A percentile compares a stretch with the other conserved stretches of the same genome.
phyloP scores from a whole-genome alignment of 1,284 basidiomycete genomes.

The Apiotrichum gracile region DNA sequence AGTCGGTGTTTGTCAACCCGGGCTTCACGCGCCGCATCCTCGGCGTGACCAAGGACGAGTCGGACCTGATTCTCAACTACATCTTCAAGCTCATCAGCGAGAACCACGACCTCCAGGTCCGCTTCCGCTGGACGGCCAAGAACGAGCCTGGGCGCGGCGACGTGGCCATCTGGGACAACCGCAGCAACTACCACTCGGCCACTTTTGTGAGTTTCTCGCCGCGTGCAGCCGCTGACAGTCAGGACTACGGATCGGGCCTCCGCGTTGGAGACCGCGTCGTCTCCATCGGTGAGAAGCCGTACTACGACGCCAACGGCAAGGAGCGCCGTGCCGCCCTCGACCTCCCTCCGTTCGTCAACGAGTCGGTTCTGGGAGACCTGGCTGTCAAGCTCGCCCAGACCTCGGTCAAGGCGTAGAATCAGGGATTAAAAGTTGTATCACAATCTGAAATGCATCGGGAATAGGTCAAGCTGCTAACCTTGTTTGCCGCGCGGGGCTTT shows the following conservation, averaged over 20 bases:
- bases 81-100: slow-evolving; percentile 49
- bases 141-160: background rate
- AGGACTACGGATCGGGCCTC: slow-evolving; percentile 50
- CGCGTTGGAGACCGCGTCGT: slow-evolving; percentile 59
- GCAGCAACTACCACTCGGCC: slow-evolving; percentile 50
- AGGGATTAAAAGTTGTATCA: too few species aligned
- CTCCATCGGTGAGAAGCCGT: slow-evolving; percentile 60
- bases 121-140: slow-evolving; percentile 47
- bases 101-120: slow-evolving; percentile 46
- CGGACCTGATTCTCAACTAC: slow-evolving; percentile 29
- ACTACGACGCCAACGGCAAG: slow-evolving; percentile 43
- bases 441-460: too few species aligned
- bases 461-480: too few species aligned
- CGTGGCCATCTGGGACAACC: slow-evolving; percentile 52
- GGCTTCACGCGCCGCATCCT: slow-evolving; percentile 60
- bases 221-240: slow-evolving; percentile 18
- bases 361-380: background rate
- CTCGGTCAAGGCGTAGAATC: background rate
- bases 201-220: slow-evolving; percentile 5
- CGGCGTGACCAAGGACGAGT: slow-evolving; percentile 58
- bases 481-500: too few species aligned
- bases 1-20: slow-evolving; percentile 63
- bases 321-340: slow-evolving; percentile 9
- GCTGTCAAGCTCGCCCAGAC: background rate
- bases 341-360: background rate